These are phyloP conservation scores for Epithemia pelagica DNA, from an alignment of 108 stramenopile species.

Conservation along the genomic window DNA sequence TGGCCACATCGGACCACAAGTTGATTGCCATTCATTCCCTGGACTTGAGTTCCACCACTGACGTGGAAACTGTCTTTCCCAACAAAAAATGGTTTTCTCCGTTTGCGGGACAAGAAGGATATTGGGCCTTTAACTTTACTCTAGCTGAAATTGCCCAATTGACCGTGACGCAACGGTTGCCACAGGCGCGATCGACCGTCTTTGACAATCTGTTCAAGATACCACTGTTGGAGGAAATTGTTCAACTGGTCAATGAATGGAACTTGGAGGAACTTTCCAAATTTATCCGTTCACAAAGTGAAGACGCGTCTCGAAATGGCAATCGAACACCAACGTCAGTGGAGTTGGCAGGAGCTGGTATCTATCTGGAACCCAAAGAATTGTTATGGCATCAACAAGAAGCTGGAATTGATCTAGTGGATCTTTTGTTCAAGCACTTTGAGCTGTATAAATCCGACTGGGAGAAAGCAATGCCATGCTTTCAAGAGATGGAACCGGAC, in stretches of 20 bases:
- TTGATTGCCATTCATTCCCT: constrained; percentile 58
- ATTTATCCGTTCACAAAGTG: neutral
- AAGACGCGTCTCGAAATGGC: neutral
- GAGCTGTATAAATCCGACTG: neutral
- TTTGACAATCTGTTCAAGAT: constrained; percentile 52
- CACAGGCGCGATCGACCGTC: constrained; percentile 25
- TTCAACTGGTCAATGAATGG: constrained; percentile 50
- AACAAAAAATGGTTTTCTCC: constrained; percentile 17
- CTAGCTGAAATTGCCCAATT: constrained; percentile 51
- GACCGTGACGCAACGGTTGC: constrained; percentile 33
- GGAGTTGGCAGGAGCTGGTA: constrained; percentile 6
- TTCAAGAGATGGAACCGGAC: constrained; percentile 11
- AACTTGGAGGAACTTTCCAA: constrained; percentile 31
- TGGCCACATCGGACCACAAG: constrained; percentile 42
- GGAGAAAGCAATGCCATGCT: constrained; percentile 6
- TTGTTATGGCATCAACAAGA: constrained; percentile 13
- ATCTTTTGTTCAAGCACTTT: constrained; percentile 10
- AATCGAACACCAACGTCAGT: neutral
- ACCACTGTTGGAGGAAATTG: constrained; percentile 57
- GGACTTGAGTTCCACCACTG: constrained; percentile 61
- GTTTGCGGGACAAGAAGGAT: constrained; percentile 26
- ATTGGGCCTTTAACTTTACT: constrained; percentile 64
- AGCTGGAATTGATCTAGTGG: constrained; percentile 11
- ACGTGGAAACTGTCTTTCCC: constrained; percentile 45
- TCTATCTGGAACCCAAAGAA: constrained; percentile 15